phyloP scores from a whole-genome alignment of 1,284 basidiomycete genomes.

The Irpex rosettiformis region DNA sequence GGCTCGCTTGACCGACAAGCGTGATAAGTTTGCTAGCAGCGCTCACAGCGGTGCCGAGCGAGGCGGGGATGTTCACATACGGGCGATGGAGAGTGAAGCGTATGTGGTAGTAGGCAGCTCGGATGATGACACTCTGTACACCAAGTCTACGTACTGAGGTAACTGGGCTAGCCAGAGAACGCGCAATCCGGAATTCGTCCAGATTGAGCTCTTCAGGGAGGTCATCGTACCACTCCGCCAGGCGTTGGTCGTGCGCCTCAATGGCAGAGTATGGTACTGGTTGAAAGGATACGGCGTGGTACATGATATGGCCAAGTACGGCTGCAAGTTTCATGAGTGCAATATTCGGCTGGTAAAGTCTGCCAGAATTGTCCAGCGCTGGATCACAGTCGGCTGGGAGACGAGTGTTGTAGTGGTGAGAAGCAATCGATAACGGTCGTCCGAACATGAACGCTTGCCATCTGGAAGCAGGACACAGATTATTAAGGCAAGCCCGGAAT shows the following conservation, averaged over 20 bases:
- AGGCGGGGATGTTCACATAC: conserved; percentile 60
- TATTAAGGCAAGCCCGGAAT: neutral
- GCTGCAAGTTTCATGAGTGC: conserved; percentile 72
- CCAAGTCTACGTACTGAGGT: conserved; percentile 56
- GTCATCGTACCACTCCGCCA: conserved; percentile 69
- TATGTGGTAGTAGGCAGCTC: conserved; percentile 73
- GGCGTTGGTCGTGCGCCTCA: conserved; percentile 62
- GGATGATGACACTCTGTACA: conserved; percentile 74
- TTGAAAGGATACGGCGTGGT: conserved; percentile 73
- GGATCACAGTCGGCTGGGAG: conserved; percentile 65
- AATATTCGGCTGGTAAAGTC: conserved; percentile 67
- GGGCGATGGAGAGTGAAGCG: conserved; percentile 80
- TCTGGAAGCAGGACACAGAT: conserved; percentile 31
- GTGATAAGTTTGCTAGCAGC: conserved; percentile 74
- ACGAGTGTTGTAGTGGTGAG: conserved; percentile 77
- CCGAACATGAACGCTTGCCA: conserved; percentile 86
- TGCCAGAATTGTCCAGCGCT: conserved; percentile 51
- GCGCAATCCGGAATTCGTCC: conserved; percentile 68
- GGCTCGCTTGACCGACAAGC: conserved; percentile 55
- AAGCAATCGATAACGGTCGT: conserved; percentile 67
- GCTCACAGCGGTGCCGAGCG: conserved; percentile 66
- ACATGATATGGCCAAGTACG: conserved; percentile 77
- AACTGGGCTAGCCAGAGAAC: conserved; percentile 59
- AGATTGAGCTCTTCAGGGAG: conserved; percentile 69
- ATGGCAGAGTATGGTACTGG: conserved; percentile 71